phyloP scores from a whole-genome alignment of 2,329 filamentous ascomycete species.

The Pseudogymnoascus sp. region DNA sequence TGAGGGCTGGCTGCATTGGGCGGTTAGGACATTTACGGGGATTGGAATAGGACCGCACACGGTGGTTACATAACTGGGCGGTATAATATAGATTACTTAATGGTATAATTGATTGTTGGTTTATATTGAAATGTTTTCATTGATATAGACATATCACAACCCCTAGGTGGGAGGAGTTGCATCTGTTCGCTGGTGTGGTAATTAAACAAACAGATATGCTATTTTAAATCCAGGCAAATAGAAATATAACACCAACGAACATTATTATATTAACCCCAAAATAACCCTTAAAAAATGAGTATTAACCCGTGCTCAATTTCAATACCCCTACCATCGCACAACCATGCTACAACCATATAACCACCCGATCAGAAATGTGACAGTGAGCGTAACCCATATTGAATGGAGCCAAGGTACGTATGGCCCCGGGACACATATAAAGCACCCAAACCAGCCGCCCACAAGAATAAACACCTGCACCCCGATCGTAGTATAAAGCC shows the following conservation, averaged over 20 bases:
- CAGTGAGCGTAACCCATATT: not conserved
- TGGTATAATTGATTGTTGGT: not conserved
- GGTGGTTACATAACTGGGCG: not conserved
- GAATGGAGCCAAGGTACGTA: not conserved
- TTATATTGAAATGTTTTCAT: not conserved
- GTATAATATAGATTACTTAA: not conserved
- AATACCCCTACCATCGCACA: not conserved
- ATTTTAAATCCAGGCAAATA: not conserved
- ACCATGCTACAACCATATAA: not conserved
- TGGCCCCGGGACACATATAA: not conserved
- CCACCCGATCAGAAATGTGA: not conserved
- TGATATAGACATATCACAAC: not conserved
- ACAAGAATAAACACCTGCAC: not conserved
- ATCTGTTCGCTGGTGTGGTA: not conserved
- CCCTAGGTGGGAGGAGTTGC: not conserved
- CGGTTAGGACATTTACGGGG: constrained; percentile 26
- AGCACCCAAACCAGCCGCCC: not conserved
- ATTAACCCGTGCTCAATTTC: not conserved
- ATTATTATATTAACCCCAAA: not conserved
- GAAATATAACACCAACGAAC: not conserved
- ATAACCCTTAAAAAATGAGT: no score
- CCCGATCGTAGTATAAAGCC: not conserved
- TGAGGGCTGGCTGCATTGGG: constrained; percentile 28
- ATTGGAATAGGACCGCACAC: constrained; percentile 24
- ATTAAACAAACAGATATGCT: not conserved